Percentiles rank a stretch among this genome's conserved stretches.
Conservation (phyloP, 2,329 filamentous ascomycete species). For the Talaromyces albobiverticillius region DNA sequence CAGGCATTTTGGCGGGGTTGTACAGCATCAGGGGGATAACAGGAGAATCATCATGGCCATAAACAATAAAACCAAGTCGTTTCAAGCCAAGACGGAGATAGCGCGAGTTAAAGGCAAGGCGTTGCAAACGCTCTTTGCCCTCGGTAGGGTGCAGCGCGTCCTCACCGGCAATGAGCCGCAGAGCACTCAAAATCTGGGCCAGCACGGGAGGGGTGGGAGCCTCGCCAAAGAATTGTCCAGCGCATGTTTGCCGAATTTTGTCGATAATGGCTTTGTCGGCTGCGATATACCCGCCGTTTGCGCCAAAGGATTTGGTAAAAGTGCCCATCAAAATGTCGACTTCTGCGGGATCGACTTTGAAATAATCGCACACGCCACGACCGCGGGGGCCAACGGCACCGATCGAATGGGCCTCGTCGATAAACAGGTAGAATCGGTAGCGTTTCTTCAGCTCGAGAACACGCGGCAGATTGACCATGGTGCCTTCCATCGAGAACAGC, state of each 20-base stretch:
- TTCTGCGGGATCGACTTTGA: constrained; percentile 77
- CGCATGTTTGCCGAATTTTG: constrained; percentile 79
- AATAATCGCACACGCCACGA: constrained; percentile 93
- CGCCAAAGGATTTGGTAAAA: constrained; percentile 92
- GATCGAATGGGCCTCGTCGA: constrained; percentile 93
- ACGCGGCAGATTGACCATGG: constrained; percentile 89
- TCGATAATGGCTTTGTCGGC: constrained; percentile 86
- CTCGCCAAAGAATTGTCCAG: constrained; percentile 79
- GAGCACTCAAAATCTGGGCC: constrained; percentile 79
- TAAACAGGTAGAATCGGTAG: constrained; percentile 92
- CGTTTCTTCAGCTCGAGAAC: constrained; percentile 79
- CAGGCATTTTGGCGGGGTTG: constrained; percentile 93
- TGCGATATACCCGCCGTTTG: constrained; percentile 90
- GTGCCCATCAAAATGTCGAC: constrained; percentile 97
- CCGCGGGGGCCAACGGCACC: constrained; percentile 86
- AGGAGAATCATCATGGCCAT: constrained; percentile 92
- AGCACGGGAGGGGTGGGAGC: constrained; percentile 80
- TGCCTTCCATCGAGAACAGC: constrained; percentile 97
- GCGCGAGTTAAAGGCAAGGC: constrained; percentile 92
- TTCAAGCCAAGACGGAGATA: constrained; percentile 93
- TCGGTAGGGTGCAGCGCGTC: constrained; percentile 67
- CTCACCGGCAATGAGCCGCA: constrained; percentile 83
- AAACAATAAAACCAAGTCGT: constrained; percentile 88
- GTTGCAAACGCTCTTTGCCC: constrained; percentile 86
- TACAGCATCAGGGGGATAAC: constrained; percentile 92